These are phyloP conservation scores for Pinus tabuliformis DNA, from an alignment of 75 land plant species.

Conservation along the genomic window DNA sequence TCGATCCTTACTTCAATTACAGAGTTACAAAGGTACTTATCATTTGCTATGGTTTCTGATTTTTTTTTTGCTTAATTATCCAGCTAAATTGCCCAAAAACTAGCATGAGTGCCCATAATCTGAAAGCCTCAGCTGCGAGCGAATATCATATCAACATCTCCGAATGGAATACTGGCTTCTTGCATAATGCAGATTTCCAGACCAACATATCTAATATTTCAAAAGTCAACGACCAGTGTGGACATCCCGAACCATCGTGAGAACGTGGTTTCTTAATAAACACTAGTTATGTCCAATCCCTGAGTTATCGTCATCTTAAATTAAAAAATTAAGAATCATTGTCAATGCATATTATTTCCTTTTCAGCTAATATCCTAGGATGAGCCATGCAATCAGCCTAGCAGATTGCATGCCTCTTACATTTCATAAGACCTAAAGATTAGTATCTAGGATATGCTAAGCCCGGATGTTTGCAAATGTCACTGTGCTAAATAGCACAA, in stretches of 20 bases:
- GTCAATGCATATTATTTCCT: neutral
- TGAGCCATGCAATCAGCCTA: no score
- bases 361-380: neutral
- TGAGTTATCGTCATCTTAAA: no score
- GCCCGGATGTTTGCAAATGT: neutral
- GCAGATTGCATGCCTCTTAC: neutral
- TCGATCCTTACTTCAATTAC: conserved; percentile 99
- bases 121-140: neutral
- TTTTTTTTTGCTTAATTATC: neutral
- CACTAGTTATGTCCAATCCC: no score
- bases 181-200: neutral
- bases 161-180: neutral
- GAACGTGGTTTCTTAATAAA: no score
- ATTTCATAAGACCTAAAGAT: neutral
- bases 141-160: neutral
- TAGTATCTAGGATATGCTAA: neutral
- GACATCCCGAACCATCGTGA: no score
- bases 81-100: neutral
- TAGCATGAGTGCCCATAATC: neutral
- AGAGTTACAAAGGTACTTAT: conserved; percentile 90
- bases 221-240: neutral
- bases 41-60: neutral
- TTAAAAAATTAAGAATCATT: no score
- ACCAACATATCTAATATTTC: neutral
- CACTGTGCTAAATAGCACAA: neutral